These are phyloP conservation scores for Saccharomyces hybrid DNA, from an alignment of 1,139 yeast species.

Conservation along the genomic window DNA sequence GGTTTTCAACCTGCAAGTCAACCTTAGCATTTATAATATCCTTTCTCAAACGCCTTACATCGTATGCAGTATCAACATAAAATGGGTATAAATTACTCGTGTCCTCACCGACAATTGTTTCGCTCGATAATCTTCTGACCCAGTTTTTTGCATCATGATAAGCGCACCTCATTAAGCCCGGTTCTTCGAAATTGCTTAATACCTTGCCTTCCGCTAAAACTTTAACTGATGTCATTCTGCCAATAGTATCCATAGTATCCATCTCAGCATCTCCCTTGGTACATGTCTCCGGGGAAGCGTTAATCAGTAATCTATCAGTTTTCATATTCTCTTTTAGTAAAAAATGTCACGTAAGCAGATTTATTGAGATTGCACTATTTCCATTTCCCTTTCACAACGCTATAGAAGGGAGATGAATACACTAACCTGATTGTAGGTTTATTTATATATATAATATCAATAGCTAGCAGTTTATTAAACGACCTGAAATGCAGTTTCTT, in stretches of 20 bases:
- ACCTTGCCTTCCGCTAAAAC: background rate
- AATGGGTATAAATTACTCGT: slow-evolving; percentile 54
- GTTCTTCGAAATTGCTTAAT: slow-evolving; percentile 1
- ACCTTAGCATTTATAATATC: slow-evolving; percentile 70
- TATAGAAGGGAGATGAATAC: background rate
- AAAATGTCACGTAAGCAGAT: background rate
- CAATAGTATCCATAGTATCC: background rate
- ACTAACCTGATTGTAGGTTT: background rate
- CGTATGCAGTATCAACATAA: slow-evolving; percentile 78
- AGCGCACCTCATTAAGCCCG: slow-evolving; percentile 3
- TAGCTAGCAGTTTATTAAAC: background rate
- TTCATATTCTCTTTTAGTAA: background rate
- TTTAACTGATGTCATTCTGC: background rate
- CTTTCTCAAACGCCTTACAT: slow-evolving; percentile 71
- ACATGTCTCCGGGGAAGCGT: background rate
- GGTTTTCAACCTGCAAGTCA: slow-evolving; percentile 57
- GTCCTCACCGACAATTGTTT: slow-evolving; percentile 12
- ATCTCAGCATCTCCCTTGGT: background rate
- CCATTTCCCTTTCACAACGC: background rate
- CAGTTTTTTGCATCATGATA: slow-evolving; percentile 15
- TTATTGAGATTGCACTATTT: background rate
- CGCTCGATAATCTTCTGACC: slow-evolving; percentile 18
- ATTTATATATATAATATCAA: background rate
- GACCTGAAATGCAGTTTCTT: background rate
- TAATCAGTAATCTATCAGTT: background rate